phyloP scores from a whole-genome alignment of 2,329 filamentous ascomycete genomes.

The Colletotrichum australisinense region DNA sequence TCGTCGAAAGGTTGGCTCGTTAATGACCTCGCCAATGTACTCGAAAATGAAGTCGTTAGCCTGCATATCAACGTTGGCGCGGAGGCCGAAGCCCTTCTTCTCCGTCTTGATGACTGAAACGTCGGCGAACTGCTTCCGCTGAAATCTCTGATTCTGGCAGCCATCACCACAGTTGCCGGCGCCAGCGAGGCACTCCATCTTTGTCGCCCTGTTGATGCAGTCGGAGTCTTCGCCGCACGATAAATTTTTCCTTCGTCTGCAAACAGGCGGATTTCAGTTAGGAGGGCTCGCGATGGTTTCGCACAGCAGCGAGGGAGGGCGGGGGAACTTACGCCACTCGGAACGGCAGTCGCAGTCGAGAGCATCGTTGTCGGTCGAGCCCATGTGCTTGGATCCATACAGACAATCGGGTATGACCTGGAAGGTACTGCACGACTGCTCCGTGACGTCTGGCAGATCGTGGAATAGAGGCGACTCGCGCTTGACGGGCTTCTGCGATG shows the following conservation, averaged over 20 bases:
- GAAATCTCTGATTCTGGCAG: conserved; percentile 96
- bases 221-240: conserved; percentile 97
- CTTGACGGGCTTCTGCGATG: conserved; percentile 53
- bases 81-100: conserved; percentile 95
- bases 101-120: conserved; percentile 98
- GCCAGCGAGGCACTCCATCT: conserved; percentile 90
- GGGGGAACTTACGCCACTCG: conserved; percentile 84
- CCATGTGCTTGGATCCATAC: conserved; percentile 92
- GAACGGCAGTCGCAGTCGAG: conserved; percentile 95
- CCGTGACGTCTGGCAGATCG: conserved; percentile 82
- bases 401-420: conserved; percentile 86
- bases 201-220: conserved; percentile 98
- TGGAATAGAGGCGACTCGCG: conserved; percentile 75
- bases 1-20: conserved; percentile 87
- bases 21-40: conserved; percentile 98
- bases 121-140: conserved; percentile 87
- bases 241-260: conserved; percentile 75
- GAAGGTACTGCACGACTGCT: conserved; percentile 81
- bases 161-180: conserved; percentile 85
- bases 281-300: conserved; percentile 33
- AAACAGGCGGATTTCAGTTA: conserved; percentile 30
- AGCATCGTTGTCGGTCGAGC: conserved; percentile 88
- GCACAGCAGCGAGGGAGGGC: conserved; percentile 26
- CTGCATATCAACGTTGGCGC: conserved; percentile 80
- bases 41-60: conserved; percentile 95